A percentile compares a stretch with the other conserved stretches of the same genome.
Conservation (phyloP, 371 early-diverging fungal genomes). For the Mortierella sp. region DNA sequence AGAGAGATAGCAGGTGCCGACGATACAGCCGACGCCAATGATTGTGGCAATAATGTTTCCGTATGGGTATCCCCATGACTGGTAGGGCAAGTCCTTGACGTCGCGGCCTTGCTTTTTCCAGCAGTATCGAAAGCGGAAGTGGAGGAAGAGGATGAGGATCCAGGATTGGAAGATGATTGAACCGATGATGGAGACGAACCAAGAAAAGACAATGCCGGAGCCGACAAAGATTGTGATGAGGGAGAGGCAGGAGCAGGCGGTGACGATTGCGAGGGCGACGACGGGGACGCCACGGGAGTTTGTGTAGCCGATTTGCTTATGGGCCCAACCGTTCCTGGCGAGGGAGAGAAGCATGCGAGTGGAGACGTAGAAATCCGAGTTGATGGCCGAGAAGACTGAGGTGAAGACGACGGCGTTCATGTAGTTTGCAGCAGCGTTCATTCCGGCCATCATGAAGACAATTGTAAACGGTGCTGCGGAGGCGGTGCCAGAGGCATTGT, state of each 20-base stretch:
- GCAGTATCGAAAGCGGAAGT: conserved; percentile 1
- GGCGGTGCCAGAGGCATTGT: conserved; percentile 42
- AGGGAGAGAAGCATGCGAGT: conserved; percentile 65
- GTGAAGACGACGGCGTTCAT: conserved; percentile 56
- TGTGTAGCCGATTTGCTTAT: conserved; percentile 55
- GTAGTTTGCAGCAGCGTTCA: conserved; percentile 59
- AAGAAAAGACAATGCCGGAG: conserved; percentile 61
- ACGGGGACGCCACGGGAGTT: conserved; percentile 64
- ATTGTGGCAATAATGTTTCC: conserved; percentile 72
- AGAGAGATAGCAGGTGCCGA: conserved; percentile 58
- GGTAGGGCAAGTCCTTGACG: conserved; percentile 76
- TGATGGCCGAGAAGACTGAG: conserved; percentile 68
- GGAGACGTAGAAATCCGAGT: conserved; percentile 66
- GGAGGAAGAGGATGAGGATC: conserved; percentile 10
- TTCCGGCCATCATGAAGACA: conserved; percentile 70
- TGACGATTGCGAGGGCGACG: conserved; percentile 60
- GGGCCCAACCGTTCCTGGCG: conserved; percentile 63
- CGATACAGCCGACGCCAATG: conserved; percentile 69
- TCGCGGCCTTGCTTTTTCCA: conserved; percentile 62
- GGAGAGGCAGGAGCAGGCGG: conserved; percentile 61
- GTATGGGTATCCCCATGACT: conserved; percentile 74
- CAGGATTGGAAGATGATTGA: conserved; percentile 6
- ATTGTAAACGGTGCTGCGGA: conserved; percentile 73
- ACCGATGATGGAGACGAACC: conserved; percentile 78
- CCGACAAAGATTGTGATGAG: conserved; percentile 59